Base-by-base conservation (phyloP, 352 stramenopile genomes). In the Phytophthora ramorum region DNA sequence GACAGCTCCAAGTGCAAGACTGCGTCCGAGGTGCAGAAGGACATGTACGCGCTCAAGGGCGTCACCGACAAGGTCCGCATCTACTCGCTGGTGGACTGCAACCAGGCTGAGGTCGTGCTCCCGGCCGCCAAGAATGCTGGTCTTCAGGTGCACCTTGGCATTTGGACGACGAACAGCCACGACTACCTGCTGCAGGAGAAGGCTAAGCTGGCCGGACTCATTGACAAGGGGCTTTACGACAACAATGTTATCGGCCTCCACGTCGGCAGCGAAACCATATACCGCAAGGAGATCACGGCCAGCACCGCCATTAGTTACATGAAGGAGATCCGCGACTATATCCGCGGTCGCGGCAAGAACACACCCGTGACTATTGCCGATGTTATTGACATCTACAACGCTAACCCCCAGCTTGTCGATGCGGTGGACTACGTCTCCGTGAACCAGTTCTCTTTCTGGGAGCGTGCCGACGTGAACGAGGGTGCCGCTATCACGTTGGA, bases 381-480 rank as follows among this genome's bases (percentile, higher is more conserved):
- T 55, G 73, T 88, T 20, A 78, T 92, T 19, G 81, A 92, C 65
- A 74, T 81, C 22, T 95, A 91, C 73, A 76, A 87, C 47, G 54
- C 60, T n/a, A 84, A 93, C 53, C 77, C 60, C 26, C 24, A 81
- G 40, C 61, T 95, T 2, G 54, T 92, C 22, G 66, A 89, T 17
- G 82, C 79, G 0, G 82, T 91, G 2, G 86, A 95, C 54, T 81
- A 82, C 53, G 60, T 92, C 17, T 87, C 78, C 17, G 75, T 91
- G 35, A 95, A 93, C 73, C 79, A 95, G 66, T 95, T 95, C 51
- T 85, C 82, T 12, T 90, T 90, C 66, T 95, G 86, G 86, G 84
- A 92, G 44, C 48, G 57, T 5, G 57, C 52, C 6, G 71, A 89
- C 40, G 58, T 84, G 13, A 81, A 77, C 14, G 80, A 91, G n/a